Evolutionary conservation across 345 rosid species (phyloP).

Genomic region (Acer saccharum): DNA sequence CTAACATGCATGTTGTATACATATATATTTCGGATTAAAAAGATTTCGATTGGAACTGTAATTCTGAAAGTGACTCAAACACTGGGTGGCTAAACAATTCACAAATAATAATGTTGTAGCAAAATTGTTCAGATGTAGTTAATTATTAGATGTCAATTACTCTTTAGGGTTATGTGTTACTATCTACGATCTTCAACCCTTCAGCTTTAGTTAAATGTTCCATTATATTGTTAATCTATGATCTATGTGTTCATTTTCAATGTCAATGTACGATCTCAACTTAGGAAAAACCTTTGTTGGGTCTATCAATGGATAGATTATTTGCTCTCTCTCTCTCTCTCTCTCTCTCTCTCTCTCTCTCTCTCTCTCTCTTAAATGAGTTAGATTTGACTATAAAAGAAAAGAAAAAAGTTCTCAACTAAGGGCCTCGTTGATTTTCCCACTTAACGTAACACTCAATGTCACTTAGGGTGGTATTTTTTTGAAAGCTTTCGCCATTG

Average conservation of each 20-base stretch:
- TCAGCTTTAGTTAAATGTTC: not conserved
- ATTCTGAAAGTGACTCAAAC: too few species aligned
- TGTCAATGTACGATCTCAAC: slow-evolving; percentile 1
- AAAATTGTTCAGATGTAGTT: not conserved
- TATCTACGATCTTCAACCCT: not conserved
- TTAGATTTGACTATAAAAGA: too few species aligned
- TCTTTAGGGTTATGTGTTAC: not conserved
- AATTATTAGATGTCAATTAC: not conserved
- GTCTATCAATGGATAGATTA: not conserved
- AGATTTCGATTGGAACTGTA: too few species aligned
- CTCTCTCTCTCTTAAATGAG: not conserved
- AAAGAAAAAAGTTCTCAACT: too few species aligned
- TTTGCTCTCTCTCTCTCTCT: not conserved
- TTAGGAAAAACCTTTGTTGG: slow-evolving; percentile 5
- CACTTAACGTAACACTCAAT: too few species aligned
- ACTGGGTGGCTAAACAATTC: not conserved
- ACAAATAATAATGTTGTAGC: not conserved
- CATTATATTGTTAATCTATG: not conserved
- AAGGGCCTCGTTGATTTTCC: too few species aligned
- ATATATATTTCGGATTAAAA: slow-evolving; percentile 3
- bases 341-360: too few species aligned
- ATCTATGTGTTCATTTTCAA: not conserved
- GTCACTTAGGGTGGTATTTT: too few species aligned
- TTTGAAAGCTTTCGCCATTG: too few species aligned
- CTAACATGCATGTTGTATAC: slow-evolving; percentile 27